Conservation (phyloP, 371 early-diverging fungal species). For the Mucor indicus region DNA sequence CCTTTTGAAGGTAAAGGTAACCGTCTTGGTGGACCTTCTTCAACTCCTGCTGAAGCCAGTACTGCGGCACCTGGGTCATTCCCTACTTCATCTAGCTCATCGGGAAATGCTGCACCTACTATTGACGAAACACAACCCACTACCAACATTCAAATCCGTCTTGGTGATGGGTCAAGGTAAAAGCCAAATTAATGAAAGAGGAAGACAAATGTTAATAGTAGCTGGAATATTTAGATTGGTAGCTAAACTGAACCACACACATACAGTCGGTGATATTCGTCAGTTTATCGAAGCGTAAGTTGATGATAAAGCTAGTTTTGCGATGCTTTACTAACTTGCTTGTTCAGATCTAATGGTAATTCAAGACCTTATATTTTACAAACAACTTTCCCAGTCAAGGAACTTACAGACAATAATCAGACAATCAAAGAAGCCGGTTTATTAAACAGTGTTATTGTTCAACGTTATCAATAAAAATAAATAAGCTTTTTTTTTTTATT, state of each 20-base stretch:
- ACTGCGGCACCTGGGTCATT: slow-evolving; percentile 31
- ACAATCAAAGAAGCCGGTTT: slow-evolving; percentile 82
- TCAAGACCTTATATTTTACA: slow-evolving; percentile 67
- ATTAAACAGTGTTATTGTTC: slow-evolving; percentile 84
- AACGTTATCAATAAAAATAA: slow-evolving; percentile 60
- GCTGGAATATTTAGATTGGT: slow-evolving; percentile 66
- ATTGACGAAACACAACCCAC: slow-evolving; percentile 77
- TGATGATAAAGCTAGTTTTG: slow-evolving; percentile 62
- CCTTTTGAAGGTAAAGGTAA: slow-evolving; percentile 87
- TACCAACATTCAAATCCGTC: slow-evolving; percentile 86
- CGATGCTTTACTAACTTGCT: slow-evolving; percentile 50
- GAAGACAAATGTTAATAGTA: background rate
- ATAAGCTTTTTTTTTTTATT: background rate
- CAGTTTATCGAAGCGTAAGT: slow-evolving; percentile 66
- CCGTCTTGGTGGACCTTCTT: slow-evolving; percentile 80
- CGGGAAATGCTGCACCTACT: slow-evolving; percentile 25
- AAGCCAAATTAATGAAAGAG: background rate
- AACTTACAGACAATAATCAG: slow-evolving; percentile 59
- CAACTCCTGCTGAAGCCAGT: slow-evolving; percentile 27
- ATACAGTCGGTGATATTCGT: slow-evolving; percentile 85
- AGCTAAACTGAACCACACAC: slow-evolving; percentile 85
- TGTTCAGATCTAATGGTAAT: slow-evolving; percentile 9
- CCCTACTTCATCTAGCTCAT: slow-evolving; percentile 27
- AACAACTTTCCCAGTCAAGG: slow-evolving; percentile 81
- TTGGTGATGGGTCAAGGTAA: slow-evolving; percentile 84